Percentiles rank a stretch among this genome's conserved stretches.
Conservation (phyloP, 1,284 basidiomycete species). For the Amylostereum areolatum region DNA sequence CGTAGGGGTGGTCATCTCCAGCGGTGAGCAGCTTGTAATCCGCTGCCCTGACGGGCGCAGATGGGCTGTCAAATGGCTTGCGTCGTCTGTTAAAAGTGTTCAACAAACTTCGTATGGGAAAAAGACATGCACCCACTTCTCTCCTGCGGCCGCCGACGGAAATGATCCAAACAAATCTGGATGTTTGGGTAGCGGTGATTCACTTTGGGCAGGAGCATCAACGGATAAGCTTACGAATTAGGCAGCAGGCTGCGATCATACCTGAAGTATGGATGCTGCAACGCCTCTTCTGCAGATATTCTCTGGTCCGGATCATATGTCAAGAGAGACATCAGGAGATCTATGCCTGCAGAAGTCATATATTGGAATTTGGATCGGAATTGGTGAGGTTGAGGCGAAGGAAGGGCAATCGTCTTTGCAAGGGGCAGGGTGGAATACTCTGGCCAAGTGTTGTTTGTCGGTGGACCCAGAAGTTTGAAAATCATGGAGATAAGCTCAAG, state of each 20-base stretch:
- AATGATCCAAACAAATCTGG: constrained; percentile 97
- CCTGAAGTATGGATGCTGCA: constrained; percentile 91
- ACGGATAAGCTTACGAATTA: too few relatives aligned
- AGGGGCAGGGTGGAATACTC: constrained; percentile 76
- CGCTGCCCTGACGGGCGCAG: too few relatives aligned
- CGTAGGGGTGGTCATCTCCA: too few relatives aligned
- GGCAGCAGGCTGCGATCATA: too few relatives aligned
- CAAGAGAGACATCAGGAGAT: constrained; percentile 78
- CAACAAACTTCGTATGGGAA: background rate
- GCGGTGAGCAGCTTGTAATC: too few relatives aligned
- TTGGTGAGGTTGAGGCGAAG: constrained; percentile 69
- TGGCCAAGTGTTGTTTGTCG: constrained; percentile 84
- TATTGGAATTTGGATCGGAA: constrained; percentile 78
- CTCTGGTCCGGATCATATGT: constrained; percentile 86
- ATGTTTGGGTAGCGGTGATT: constrained; percentile 93
- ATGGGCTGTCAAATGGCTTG: constrained; percentile 72
- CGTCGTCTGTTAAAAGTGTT: constrained; percentile 45
- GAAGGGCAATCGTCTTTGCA: constrained; percentile 73
- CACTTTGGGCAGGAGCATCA: constrained; percentile 39
- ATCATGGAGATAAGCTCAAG: constrained; percentile 91
- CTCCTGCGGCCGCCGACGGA: constrained; percentile 92
- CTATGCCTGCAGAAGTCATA: constrained; percentile 77
- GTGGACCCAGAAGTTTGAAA: constrained; percentile 88
- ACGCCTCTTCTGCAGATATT: constrained; percentile 83
- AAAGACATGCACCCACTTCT: constrained; percentile 58